phyloP scores from a whole-genome alignment of 2,329 filamentous ascomycete species.

The Massarina eburnea region DNA sequence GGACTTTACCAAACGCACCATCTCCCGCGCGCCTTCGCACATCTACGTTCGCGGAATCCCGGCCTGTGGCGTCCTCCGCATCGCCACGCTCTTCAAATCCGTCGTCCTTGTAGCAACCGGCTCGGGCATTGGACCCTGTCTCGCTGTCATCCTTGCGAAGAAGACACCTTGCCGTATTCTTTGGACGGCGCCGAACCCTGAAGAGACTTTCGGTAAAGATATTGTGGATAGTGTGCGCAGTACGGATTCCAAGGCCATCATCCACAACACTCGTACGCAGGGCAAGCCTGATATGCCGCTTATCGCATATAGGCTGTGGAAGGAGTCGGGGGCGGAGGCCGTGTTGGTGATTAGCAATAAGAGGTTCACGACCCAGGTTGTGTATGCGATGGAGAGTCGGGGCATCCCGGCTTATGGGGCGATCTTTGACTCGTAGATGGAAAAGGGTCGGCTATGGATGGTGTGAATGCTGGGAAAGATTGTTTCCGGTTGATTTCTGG shows the following conservation, averaged over 20 bases:
- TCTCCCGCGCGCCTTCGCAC: slow-evolving; percentile 33
- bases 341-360: slow-evolving; percentile 76
- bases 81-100: slow-evolving; percentile 39
- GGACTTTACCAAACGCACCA: slow-evolving; percentile 41
- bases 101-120: slow-evolving; percentile 43
- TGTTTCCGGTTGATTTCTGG: no score
- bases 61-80: slow-evolving; percentile 39
- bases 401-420: slow-evolving; percentile 71
- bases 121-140: slow-evolving; percentile 45
- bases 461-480: no score
- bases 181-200: slow-evolving; percentile 69
- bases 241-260: slow-evolving; percentile 65
- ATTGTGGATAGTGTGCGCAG: slow-evolving; percentile 61
- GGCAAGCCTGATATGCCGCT: slow-evolving; percentile 66
- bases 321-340: slow-evolving; percentile 62
- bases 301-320: slow-evolving; percentile 57
- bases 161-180: slow-evolving; percentile 62
- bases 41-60: slow-evolving; percentile 43
- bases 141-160: slow-evolving; percentile 54
- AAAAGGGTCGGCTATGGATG: no score
- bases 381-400: slow-evolving; percentile 68
- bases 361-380: slow-evolving; percentile 66
- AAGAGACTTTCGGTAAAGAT: slow-evolving; percentile 64
- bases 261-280: slow-evolving; percentile 66
- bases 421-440: slow-evolving; percentile 70